Base-by-base conservation (phyloP, 108 stramenopile genomes). In the Fistulifera pelliculosa region DNA sequence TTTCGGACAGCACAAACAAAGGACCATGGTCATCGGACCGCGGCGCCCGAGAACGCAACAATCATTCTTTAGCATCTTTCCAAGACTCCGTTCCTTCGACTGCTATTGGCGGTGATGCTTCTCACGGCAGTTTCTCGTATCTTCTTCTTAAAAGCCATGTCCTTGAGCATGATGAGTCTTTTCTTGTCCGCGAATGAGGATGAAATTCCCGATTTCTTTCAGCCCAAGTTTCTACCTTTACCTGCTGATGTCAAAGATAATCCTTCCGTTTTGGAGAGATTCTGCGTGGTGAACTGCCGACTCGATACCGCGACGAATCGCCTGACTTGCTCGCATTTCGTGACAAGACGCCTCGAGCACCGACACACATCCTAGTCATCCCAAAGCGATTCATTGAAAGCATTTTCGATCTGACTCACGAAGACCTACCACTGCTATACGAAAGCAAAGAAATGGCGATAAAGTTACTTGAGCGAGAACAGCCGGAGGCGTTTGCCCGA, bases 211-310 rank as follows among this genome's bases (percentile, higher is more conserved):
- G 8, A 35, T 6, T 35, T 35, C 3, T 35, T 6, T 35, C 31
- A 35, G 31, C 31, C 31, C 6, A 35, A 35, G 8, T 35, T 35
- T 8, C 31, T 35, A 6, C 31, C 31, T 35, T 35, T 35, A 35
- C 31, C 31, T 35, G 31, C 31, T 8, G 31, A 35, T 35, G 31
- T 35, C 3, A 3, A 3, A 8, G 38, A 69, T n/a, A 83, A 87
- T 64, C 68, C 72, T 3, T 68, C 77, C 35, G 81, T 79, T 87
- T 87, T 69, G 85, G 85, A n/a, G 57, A 51, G 55, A 76, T 87
- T 1, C 62, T 87, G 8, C 28, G 63, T 12, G 81, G 85, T 2
- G 67, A 79, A 60, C 49, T 69, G 18, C 68, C 73, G 2, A 43
- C 69, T 18, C 19, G 47, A 14, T 50, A 55, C 15, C 59, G 79